Evolutionary conservation across 2,329 filamentous ascomycete genomes (phyloP).

Genomic region (Coniochaeta prunicola): DNA sequence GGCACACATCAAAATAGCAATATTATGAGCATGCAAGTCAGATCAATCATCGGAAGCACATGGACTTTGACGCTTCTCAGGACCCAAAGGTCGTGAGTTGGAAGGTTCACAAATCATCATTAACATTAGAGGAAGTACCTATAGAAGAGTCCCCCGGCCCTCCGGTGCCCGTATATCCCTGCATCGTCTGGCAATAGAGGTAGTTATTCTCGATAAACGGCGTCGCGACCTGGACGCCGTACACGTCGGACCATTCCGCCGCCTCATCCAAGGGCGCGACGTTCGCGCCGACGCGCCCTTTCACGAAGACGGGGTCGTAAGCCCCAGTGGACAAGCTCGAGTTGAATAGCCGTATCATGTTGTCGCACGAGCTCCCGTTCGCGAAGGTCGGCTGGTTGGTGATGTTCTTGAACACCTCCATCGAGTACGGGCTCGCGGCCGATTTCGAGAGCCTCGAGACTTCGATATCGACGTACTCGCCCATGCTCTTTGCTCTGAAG

Average conservation of each 20-base stretch:
- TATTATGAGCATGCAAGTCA: not conserved
- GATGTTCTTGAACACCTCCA: constrained; percentile 39
- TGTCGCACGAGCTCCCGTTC: constrained; percentile 31
- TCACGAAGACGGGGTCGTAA: constrained; percentile 16
- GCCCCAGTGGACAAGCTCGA: constrained; percentile 17
- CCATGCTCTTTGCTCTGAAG: constrained; percentile 13
- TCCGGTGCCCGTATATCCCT: not conserved
- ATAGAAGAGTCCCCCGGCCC: not conserved
- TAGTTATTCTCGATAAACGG: not conserved
- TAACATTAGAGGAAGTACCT: not conserved
- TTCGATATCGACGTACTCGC: constrained; percentile 20
- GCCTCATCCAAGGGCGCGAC: constrained; percentile 13
- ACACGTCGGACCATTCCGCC: not conserved
- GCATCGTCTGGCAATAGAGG: not conserved
- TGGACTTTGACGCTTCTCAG: not conserved
- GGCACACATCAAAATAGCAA: too few relatives aligned
- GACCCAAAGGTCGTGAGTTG: not conserved
- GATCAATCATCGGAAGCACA: not conserved
- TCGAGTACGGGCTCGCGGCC: constrained; percentile 22
- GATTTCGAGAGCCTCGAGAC: constrained; percentile 7
- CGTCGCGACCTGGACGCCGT: not conserved
- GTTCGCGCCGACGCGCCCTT: constrained; percentile 16
- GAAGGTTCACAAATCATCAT: not conserved
- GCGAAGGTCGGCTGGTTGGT: constrained; percentile 52
- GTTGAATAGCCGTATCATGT: constrained; percentile 26